Percentiles rank a stretch among this genome's conserved stretches.
Conservation (phyloP, 768 basidiomycete species). For the Agaricus sinodeliciosus region DNA sequence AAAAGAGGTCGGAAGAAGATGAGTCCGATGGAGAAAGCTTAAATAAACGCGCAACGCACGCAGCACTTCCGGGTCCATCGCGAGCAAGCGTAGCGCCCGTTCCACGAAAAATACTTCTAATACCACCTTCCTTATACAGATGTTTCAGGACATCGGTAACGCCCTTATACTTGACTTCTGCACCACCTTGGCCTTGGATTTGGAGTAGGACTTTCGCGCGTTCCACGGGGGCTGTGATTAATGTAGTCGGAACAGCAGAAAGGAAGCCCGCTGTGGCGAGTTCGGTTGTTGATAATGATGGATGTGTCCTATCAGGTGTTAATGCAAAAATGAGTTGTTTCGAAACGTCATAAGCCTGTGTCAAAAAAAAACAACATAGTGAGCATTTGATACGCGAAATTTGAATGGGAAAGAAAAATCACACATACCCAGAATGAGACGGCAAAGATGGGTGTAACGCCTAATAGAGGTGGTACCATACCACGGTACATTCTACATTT, state of each 20-base stretch:
- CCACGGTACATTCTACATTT: slow-evolving; percentile 73
- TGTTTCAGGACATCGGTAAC: slow-evolving; percentile 87
- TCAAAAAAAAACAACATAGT: background rate
- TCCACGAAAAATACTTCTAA: slow-evolving; percentile 88
- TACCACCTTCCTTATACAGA: slow-evolving; percentile 89
- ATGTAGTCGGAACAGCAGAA: slow-evolving; percentile 86
- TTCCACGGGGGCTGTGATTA: slow-evolving; percentile 94
- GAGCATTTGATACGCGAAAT: background rate
- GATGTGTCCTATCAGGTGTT: slow-evolving; percentile 72
- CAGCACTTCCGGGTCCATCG: slow-evolving; percentile 95
- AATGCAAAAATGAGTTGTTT: slow-evolving; percentile 74
- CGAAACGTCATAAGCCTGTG: slow-evolving; percentile 86
- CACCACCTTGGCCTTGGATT: slow-evolving; percentile 84
- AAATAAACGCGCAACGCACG: slow-evolving; percentile 44
- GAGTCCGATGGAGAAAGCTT: slow-evolving; percentile 2
- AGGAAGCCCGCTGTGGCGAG: slow-evolving; percentile 92
- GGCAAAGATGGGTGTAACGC: slow-evolving; percentile 97
- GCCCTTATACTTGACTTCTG: slow-evolving; percentile 74
- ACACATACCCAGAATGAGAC: slow-evolving; percentile 96
- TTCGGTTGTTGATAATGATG: slow-evolving; percentile 63
- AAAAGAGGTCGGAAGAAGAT: slow-evolving; percentile 7
- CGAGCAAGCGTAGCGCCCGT: slow-evolving; percentile 89
- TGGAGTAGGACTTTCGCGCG: slow-evolving; percentile 95
- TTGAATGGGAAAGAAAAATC: background rate
- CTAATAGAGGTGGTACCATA: slow-evolving; percentile 87